These are phyloP conservation scores for Dryadomyces quercus-mongolicae DNA, from an alignment of 2,329 filamentous ascomycete genomes.

Conservation along the genomic window DNA sequence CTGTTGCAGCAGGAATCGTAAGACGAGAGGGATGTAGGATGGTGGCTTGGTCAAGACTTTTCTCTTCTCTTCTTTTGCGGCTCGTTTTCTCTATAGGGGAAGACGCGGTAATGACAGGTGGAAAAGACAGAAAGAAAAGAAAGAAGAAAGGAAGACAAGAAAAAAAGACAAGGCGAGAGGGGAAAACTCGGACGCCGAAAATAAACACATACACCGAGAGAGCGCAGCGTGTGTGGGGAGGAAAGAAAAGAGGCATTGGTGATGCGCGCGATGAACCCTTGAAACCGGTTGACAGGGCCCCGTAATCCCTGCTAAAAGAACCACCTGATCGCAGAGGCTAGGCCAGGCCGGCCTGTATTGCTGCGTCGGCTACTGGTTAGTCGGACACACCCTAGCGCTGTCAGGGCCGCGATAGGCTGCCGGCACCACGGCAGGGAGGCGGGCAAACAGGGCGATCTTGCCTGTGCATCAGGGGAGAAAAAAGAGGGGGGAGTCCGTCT, in stretches of 20 bases:
- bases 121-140: not conserved
- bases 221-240: not conserved
- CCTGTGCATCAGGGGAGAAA: not conserved
- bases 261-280: constrained; percentile 1
- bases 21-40: too few relatives aligned
- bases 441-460: not conserved
- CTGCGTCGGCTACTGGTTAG: not conserved
- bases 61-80: too few relatives aligned
- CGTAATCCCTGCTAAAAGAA: not conserved
- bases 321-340: not conserved
- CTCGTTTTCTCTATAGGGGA: not conserved
- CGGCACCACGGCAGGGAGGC: not conserved
- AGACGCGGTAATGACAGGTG: not conserved
- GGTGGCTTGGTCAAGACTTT: too few relatives aligned
- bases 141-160: not conserved
- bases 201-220: not conserved
- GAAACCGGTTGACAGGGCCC: not conserved
- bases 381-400: constrained; percentile 3
- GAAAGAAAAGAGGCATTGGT: not conserved
- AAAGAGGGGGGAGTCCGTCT: not conserved
- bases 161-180: not conserved
- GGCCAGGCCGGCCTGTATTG: not conserved
- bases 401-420: not conserved
- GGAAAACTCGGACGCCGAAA: not conserved
- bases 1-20: too few relatives aligned